phyloP scores from a whole-genome alignment of 106 monocot genomes.

The Chionographis japonica region DNA sequence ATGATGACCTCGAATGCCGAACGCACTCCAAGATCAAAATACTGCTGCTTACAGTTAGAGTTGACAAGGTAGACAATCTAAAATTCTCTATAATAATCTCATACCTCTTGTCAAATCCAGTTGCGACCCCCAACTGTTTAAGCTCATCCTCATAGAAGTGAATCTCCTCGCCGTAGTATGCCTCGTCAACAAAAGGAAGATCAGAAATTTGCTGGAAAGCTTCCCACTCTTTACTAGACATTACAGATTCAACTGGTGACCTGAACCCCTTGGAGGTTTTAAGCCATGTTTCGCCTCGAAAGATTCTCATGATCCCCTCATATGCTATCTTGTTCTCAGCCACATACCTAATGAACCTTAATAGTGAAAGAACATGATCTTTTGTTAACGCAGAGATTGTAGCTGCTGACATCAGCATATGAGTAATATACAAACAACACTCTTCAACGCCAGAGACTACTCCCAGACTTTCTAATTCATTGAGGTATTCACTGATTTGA shows the following conservation, averaged over 20 bases:
- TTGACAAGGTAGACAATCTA: neutral
- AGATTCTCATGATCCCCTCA: conserved; percentile 18
- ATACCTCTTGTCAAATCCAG: conserved; percentile 2
- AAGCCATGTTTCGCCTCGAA: conserved; percentile 34
- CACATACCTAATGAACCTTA: conserved; percentile 31
- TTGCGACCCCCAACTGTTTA: conserved; percentile 32
- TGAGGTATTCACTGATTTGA: conserved; percentile 18
- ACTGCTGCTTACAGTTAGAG: conserved; percentile 8
- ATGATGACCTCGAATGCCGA: conserved; percentile 6
- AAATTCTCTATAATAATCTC: conserved; percentile 14
- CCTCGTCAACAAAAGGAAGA: conserved; percentile 42
- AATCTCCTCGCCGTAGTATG: conserved; percentile 32
- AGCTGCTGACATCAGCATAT: conserved; percentile 28
- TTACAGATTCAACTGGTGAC: conserved; percentile 31
- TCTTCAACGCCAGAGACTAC: conserved; percentile 41
- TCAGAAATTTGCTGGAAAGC: conserved; percentile 14
- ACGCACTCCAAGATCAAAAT: conserved; percentile 34
- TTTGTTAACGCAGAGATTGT: conserved; percentile 9
- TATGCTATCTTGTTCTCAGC: conserved; percentile 19
- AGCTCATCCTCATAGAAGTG: conserved; percentile 30
- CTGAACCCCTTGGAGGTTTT: conserved; percentile 24
- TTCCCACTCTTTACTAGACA: conserved; percentile 31
- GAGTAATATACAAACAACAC: conserved; percentile 26
- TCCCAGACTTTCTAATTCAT: conserved; percentile 38
- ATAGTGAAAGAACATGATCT: conserved; percentile 39